Evolutionary conservation across 176 grass and related monocot species (phyloP).

Genomic region (Hyparrhenia diplandra): DNA sequence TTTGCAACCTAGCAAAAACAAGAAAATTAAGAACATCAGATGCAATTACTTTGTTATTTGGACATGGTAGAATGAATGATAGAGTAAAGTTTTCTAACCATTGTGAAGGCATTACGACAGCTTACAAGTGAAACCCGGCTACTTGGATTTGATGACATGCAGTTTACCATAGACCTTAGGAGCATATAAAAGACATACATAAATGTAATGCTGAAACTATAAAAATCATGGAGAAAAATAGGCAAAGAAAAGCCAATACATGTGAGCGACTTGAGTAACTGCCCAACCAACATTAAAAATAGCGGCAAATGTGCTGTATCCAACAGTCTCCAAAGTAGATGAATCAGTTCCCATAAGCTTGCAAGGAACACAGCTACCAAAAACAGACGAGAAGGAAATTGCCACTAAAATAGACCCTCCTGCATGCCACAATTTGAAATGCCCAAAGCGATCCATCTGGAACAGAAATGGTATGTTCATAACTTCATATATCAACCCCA

Average conservation of each 20-base stretch:
- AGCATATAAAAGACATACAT: constrained; percentile 27
- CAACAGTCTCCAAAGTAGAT: constrained; percentile 70
- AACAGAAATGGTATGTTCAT: constrained; percentile 19
- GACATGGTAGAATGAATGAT: constrained; percentile 8
- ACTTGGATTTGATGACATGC: constrained; percentile 88
- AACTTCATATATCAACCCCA: constrained; percentile 14
- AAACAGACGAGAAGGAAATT: constrained; percentile 96
- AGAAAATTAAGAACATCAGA: constrained; percentile 27
- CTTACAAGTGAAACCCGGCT: constrained; percentile 94
- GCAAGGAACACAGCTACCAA: constrained; percentile 85
- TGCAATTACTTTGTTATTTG: background rate
- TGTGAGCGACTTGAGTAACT: constrained; percentile 95
- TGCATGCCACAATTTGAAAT: constrained; percentile 98
- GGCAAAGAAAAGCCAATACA: constrained; percentile 50
- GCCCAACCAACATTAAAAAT: constrained; percentile 99
- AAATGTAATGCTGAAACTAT: constrained; percentile 25
- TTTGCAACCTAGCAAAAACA: constrained; percentile 71
- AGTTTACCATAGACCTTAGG: constrained; percentile 97
- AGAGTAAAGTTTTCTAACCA: constrained; percentile 53
- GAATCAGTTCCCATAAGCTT: constrained; percentile 63
- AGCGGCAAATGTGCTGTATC: constrained; percentile 88
- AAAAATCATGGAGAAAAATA: constrained; percentile 17
- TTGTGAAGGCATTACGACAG: constrained; percentile 98
- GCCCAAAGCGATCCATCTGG: constrained; percentile 94
- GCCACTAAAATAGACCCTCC: constrained; percentile 91